phyloP scores from a whole-genome alignment of 169 alveolate genomes.

The Plasmodium vivax region DNA sequence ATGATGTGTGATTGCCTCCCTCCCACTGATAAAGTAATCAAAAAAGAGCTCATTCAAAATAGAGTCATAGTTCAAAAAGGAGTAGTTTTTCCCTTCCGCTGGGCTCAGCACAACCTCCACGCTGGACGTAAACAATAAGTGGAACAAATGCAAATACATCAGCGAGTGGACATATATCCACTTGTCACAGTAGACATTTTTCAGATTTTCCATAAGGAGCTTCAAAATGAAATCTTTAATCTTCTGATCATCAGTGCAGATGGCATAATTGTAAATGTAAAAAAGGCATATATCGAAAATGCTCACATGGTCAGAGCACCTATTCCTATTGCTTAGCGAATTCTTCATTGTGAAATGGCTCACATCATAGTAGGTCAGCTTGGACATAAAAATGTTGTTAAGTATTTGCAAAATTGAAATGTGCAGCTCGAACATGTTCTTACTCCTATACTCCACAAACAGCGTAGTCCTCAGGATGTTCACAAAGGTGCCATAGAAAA shows the following conservation, averaged over 20 bases:
- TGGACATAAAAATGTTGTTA: slow-evolving; percentile 61
- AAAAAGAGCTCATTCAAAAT: slow-evolving; percentile 32
- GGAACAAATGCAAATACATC: slow-evolving; percentile 64
- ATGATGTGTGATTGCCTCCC: background rate
- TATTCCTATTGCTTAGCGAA: slow-evolving; percentile 9
- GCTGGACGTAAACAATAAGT: slow-evolving; percentile 6
- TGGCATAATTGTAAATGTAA: slow-evolving; percentile 64
- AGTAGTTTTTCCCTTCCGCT: slow-evolving; percentile 6
- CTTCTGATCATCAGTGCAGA: slow-evolving; percentile 26
- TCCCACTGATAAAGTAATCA: slow-evolving; percentile 29
- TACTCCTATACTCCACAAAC: slow-evolving; percentile 31
- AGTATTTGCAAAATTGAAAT: slow-evolving; percentile 59
- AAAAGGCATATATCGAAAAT: slow-evolving; percentile 46
- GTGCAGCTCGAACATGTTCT: slow-evolving; percentile 67
- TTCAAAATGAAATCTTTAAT: slow-evolving; percentile 55
- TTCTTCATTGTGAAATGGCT: slow-evolving; percentile 48
- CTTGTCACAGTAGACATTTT: slow-evolving; percentile 17
- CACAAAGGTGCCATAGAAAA: slow-evolving; percentile 62
- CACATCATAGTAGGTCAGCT: slow-evolving; percentile 1
- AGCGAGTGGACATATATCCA: slow-evolving; percentile 43
- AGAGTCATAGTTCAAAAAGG: slow-evolving; percentile 43
- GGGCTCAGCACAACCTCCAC: background rate
- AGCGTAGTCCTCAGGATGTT: slow-evolving; percentile 39
- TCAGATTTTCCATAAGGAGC: slow-evolving; percentile 44
- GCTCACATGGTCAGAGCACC: background rate